Conservation (phyloP, 768 basidiomycete species). For the Leccinum aurantiacum region DNA sequence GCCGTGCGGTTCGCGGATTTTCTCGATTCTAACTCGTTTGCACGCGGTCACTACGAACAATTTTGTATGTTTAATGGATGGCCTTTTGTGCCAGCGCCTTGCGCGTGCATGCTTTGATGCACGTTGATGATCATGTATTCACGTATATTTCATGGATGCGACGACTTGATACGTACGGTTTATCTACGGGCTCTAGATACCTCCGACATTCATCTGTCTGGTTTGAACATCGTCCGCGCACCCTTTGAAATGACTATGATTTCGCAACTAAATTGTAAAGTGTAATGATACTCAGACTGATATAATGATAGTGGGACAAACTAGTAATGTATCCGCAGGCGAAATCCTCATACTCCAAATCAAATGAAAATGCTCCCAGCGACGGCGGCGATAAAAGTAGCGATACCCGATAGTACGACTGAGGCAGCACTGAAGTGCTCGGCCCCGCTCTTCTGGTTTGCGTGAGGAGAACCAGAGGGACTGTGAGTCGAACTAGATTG, state of each 20-base stretch:
- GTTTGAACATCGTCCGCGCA: neutral
- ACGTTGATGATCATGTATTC: conserved; percentile 11
- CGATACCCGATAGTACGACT: conserved; percentile 24
- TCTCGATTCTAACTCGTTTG: conserved; percentile 2
- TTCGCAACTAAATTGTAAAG: conserved; percentile 9
- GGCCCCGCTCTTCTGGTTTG: conserved; percentile 36
- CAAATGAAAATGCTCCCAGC: conserved; percentile 25
- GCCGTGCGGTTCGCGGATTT: neutral
- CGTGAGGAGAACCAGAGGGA: conserved; percentile 24
- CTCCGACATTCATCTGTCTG: neutral
- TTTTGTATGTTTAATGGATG: neutral
- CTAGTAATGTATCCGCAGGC: conserved; percentile 16
- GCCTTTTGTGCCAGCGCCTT: neutral
- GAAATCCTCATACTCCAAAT: conserved; percentile 1
- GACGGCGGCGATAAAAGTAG: conserved; percentile 23
- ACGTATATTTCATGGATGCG: conserved; percentile 13
- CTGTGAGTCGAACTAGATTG: conserved; percentile 13
- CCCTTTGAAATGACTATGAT: neutral
- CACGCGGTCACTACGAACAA: neutral
- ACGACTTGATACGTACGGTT: neutral
- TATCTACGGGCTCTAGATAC: conserved; percentile 1
- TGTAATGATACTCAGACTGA: conserved; percentile 4
- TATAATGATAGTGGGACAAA: neutral
- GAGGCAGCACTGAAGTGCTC: conserved; percentile 25
- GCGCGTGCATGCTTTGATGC: conserved; percentile 1